Conservation (phyloP, 1,284 basidiomycete species). For the Papiliotrema flavescens region DNA sequence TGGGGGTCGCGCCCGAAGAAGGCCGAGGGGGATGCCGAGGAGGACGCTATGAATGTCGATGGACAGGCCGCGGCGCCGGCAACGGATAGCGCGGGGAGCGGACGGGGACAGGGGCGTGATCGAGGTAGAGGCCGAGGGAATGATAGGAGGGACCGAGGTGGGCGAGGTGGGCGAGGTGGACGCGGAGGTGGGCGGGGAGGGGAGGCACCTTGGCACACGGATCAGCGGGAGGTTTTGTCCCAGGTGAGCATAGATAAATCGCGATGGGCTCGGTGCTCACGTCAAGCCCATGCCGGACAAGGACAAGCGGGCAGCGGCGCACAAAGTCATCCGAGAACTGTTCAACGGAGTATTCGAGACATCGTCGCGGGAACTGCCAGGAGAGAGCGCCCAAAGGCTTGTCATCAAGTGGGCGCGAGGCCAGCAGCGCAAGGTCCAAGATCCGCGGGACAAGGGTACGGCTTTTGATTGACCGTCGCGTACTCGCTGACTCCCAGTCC, state of each 20-base stretch:
- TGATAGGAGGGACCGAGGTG: constrained; percentile 52
- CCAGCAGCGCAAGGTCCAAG: not conserved
- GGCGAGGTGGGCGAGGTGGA: constrained; percentile 50
- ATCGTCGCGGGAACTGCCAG: constrained; percentile 25
- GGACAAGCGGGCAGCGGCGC: constrained; percentile 72
- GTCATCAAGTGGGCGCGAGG: constrained; percentile 37
- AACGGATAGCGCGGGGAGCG: constrained; percentile 30
- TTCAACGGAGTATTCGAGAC: constrained; percentile 81
- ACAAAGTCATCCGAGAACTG: constrained; percentile 72
- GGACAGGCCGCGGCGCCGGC: constrained; percentile 20
- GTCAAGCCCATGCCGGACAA: constrained; percentile 76
- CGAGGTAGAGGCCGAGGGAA: constrained; percentile 51
- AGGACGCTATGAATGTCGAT: constrained; percentile 29
- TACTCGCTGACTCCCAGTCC: constrained; percentile 2
- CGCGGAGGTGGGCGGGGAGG: constrained; percentile 17
- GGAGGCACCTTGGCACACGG: constrained; percentile 39
- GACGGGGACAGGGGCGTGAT: constrained; percentile 41
- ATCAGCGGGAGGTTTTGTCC: constrained; percentile 70
- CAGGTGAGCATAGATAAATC: constrained; percentile 57
- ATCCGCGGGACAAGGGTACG: not conserved
- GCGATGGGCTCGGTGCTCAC: constrained; percentile 1
- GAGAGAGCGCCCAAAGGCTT: constrained; percentile 28
- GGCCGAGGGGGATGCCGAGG: constrained; percentile 40
- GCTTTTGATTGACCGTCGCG: not conserved
- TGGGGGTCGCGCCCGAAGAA: constrained; percentile 36